A percentile compares a stretch with the other conserved stretches of the same genome.
phyloP scores from a whole-genome alignment of 805 yeast species.

The Metschnikowia drakensbergensis region DNA sequence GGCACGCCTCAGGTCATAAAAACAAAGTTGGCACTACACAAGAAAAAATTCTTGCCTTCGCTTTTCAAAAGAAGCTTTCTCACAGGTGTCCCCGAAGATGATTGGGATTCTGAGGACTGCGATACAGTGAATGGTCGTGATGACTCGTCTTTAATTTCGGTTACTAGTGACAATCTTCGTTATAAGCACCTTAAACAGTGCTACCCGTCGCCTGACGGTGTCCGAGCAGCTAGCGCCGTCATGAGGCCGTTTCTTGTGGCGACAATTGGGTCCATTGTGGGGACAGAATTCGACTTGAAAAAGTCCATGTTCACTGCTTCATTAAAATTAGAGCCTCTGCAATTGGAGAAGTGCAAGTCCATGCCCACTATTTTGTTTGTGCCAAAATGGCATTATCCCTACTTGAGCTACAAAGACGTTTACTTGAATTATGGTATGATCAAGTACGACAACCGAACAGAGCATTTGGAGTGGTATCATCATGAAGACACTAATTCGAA shows the following conservation, averaged over 20 bases:
- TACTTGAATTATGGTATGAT: slow-evolving; percentile 55
- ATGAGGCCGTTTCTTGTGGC: slow-evolving; percentile 73
- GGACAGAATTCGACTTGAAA: slow-evolving; percentile 57
- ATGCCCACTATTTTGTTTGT: slow-evolving; percentile 59
- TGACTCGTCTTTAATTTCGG: slow-evolving; percentile 12
- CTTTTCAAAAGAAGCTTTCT: slow-evolving; percentile 9
- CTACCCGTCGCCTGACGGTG: slow-evolving; percentile 52
- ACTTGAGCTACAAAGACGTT: slow-evolving; percentile 45
- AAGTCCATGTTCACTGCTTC: slow-evolving; percentile 46
- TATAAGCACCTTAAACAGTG: slow-evolving; percentile 31
- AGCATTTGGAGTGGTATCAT: slow-evolving; percentile 72
- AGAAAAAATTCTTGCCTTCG: slow-evolving; percentile 10
- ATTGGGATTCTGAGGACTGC: slow-evolving; percentile 4
- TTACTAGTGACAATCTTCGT: slow-evolving; percentile 14
- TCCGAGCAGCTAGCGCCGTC: slow-evolving; percentile 70
- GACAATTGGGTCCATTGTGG: slow-evolving; percentile 53
- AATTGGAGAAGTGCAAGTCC: not conserved
- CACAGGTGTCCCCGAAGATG: slow-evolving; percentile 4
- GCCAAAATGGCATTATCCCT: slow-evolving; percentile 69
- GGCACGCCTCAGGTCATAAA: slow-evolving; percentile 10
- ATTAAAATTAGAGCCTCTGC: slow-evolving; percentile 23
- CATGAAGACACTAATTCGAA: slow-evolving; percentile 20
- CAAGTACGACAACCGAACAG: slow-evolving; percentile 47
- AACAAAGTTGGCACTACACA: slow-evolving; percentile 11
- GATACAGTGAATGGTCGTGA: slow-evolving; percentile 5